Evolutionary conservation across 805 yeast species (phyloP), one percentile per base, ranked within the genome.

Genomic region (Priceomyces haplophilus): DNA sequence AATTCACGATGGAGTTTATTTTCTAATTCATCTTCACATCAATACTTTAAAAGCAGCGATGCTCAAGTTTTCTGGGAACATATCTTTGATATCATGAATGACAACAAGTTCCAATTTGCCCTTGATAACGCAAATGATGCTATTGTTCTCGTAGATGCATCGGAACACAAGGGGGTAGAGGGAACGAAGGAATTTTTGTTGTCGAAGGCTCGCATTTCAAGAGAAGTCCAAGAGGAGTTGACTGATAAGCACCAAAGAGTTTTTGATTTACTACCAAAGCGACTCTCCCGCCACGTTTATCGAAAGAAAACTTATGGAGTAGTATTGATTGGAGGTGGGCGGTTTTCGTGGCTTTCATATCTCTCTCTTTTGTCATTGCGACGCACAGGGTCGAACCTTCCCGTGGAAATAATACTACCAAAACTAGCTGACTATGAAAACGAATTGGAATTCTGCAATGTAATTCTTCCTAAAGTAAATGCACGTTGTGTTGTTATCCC

Each of bases 401-500:
- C 75, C 0, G 67, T 65, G 1, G 74, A 70, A 45, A 53, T 70
- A 12, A 51, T 70, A 15, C 50, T 70, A 49, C 73, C 73, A 7
- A 50, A 57, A 6, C 54, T 49, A 31, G 48, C 48, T 0, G 75
- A 69, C 42, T 67, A 56, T 46, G 63, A 65, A 34, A 41, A 43
- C 8, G 67, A 67, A 37, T 23, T 45, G 10, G 64, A 61, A 7
- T 62, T 59, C 25, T 88, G 96, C 63, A 79, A 77, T 17, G 64
- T 65, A 7, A 29, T 37, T n/a, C 68, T 87, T 51, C 89, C 91
- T 0, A 52, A 58, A 16, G 61, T 82, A 43, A 76, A 80, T 46
- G 91, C 83, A 3, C 73, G 72, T 49, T 88, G 96, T 70, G 76
- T 85, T 12, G 75, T 82, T 12, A 44, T 70, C 55, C 57, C 63